Evolutionary conservation across 208 protist species (phyloP), one percentile per base, ranked within the genome.

Genomic region (Leishmania braziliensis): DNA sequence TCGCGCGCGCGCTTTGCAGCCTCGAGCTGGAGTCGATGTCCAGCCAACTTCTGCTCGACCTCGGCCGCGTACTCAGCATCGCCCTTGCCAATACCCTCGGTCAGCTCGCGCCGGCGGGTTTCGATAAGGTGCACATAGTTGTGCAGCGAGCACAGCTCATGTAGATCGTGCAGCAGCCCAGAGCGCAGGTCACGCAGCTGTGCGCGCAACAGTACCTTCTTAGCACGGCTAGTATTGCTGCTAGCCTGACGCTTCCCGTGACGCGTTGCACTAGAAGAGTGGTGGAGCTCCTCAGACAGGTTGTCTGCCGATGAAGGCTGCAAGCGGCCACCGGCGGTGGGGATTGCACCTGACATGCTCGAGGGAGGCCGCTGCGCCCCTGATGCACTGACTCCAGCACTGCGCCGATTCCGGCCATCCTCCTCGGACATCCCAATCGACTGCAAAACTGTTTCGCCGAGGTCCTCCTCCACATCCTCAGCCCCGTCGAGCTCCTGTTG

Each of bases 51-150:
- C 29, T 82, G 85, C 74, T 95, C 87, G 69, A 95, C 82, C 79
- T 95, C 88, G 0, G 84, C 87, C 12, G 85, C 83, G 75, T 91
- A 93, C n/a, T 90, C 84, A 23, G 84, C 87, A n/a, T 90, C 75
- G 16, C 87, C 80, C 66, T 92, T 91, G 26, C 50, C 81, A 5
- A 46, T 72, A 36, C 72, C 63, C 29, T 72, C 72, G 3, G 36
- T 39, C 12, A 77, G 71, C 77, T 86, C 78, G 5, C 84, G 80
- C 1, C 86, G 85, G 39, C 84, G 87, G 2, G 90, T 71, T 58
- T 89, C 82, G 72, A 97, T 95, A 65, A 93, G 79, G 54, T 86
- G 80, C 69, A 90, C 84, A 77, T 95, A 97, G 77, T 95, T 86
- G 85, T 91, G 94, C 75, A 83, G 33, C 29, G 86, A 54, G 79